Conservation (phyloP, 2,329 filamentous ascomycete genomes). For the Saccharata proteae region DNA sequence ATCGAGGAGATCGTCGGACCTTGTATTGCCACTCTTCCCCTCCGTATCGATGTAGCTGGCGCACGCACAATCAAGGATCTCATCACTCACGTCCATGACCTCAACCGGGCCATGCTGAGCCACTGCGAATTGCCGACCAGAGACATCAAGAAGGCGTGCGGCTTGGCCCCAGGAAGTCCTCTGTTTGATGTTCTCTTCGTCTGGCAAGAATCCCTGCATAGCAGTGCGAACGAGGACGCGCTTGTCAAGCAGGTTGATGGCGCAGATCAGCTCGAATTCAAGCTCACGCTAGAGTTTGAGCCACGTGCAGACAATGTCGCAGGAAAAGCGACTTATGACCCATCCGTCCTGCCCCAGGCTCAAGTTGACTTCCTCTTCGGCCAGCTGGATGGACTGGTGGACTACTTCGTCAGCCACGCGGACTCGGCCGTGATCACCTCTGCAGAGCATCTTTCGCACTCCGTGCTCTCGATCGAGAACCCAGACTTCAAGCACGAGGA, state of each 20-base stretch:
- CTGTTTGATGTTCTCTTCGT: conserved; percentile 73
- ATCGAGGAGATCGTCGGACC: conserved; percentile 70
- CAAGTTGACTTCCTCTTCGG: conserved; percentile 46
- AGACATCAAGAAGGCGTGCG: conserved; percentile 54
- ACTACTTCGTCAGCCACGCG: conserved; percentile 29
- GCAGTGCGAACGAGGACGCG: conserved; percentile 20
- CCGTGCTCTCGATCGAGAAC: conserved; percentile 29
- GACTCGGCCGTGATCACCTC: conserved; percentile 14
- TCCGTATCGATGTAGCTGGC: conserved; percentile 47
- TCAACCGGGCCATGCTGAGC: conserved; percentile 53
- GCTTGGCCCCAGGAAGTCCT: conserved; percentile 40
- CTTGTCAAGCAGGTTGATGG: conserved; percentile 45
- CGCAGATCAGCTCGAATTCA: conserved; percentile 63
- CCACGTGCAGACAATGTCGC: conserved; percentile 39
- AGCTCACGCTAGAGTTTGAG: conserved; percentile 64
- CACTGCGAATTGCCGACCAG: conserved; percentile 52
- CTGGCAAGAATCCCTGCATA: conserved; percentile 62
- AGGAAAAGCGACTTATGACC: conserved; percentile 44
- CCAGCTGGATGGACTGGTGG: conserved; percentile 48
- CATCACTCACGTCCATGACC: conserved; percentile 49
- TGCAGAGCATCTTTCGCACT: neutral
- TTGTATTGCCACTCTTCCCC: conserved; percentile 63
- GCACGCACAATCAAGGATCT: conserved; percentile 43
- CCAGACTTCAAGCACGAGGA: conserved; percentile 17
- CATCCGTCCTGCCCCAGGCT: conserved; percentile 38